Conservation (phyloP, 352 stramenopile species). For the Phytopythium montanum region DNA sequence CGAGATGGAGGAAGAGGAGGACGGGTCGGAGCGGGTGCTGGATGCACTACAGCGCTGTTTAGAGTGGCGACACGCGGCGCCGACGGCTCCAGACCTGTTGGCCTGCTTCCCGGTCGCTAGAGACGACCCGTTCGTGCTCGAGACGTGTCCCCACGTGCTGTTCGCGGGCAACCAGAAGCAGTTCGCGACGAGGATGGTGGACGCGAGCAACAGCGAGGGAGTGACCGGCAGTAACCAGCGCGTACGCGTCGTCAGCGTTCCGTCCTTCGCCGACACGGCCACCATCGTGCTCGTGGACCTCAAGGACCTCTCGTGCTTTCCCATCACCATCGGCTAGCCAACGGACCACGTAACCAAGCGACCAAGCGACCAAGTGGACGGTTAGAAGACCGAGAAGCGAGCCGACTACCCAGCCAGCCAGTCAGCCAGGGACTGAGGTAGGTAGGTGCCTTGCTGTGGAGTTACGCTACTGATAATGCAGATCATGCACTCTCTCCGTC, state of each 20-base stretch:
- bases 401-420: background rate
- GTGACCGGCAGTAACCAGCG: conserved; percentile 23
- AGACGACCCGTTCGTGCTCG: conserved; percentile 91
- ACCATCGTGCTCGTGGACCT: conserved; percentile 92
- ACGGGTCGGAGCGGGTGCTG: conserved; percentile 25
- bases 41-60: conserved; percentile 73
- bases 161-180: conserved; percentile 90
- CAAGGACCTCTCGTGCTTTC: conserved; percentile 67
- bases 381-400: background rate
- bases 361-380: too few species aligned
- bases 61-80: conserved; percentile 89
- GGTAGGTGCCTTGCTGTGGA: background rate
- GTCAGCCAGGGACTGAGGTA: background rate
- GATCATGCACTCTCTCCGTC: background rate
- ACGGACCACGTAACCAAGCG: too few species aligned
- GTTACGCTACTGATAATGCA: background rate
- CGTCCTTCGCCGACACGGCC: conserved; percentile 85
- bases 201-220: conserved; percentile 18
- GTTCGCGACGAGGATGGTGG: conserved; percentile 80
- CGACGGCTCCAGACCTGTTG: conserved; percentile 91
- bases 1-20: conserved; percentile 23
- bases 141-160: conserved; percentile 86
- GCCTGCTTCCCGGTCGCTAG: conserved; percentile 90
- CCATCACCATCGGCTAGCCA: conserved; percentile 37
- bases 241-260: conserved; percentile 88